Conservation (phyloP, 495 filamentous ascomycete genomes). For the Aspergillus sclerotioniger region DNA sequence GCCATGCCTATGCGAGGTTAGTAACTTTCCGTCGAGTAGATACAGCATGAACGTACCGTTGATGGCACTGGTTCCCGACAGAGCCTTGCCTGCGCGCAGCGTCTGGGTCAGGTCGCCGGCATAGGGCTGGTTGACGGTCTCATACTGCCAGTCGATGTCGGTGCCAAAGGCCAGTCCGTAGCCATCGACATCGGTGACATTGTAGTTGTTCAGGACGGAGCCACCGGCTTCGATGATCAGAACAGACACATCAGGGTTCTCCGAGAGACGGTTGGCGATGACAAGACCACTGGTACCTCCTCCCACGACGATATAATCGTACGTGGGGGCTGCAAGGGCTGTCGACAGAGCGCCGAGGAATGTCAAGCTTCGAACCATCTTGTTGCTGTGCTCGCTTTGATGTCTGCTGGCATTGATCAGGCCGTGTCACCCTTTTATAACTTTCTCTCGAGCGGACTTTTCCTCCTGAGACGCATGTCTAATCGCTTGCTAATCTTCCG, state of each 20-base stretch:
- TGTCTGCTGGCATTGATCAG: not conserved
- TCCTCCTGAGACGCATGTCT: not conserved
- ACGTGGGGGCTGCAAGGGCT: not conserved
- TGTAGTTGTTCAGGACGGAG: constrained; percentile 46
- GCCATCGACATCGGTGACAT: constrained; percentile 43
- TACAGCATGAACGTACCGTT: constrained; percentile 36
- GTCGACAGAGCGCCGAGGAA: not conserved
- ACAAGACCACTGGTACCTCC: not conserved
- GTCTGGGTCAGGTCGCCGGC: constrained; percentile 31
- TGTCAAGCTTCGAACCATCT: not conserved
- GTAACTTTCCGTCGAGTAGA: no score
- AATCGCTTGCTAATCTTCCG: not conserved
- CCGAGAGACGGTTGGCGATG: constrained; percentile 12
- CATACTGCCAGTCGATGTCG: constrained; percentile 52
- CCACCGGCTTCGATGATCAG: constrained; percentile 55
- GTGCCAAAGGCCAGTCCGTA: constrained; percentile 45
- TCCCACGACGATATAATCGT: not conserved
- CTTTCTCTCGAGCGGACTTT: not conserved
- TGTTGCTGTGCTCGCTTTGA: not conserved
- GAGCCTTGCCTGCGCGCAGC: constrained; percentile 47
- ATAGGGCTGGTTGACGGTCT: constrained; percentile 43
- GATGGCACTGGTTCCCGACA: constrained; percentile 53
- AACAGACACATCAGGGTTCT: constrained; percentile 43
- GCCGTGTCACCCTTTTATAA: not conserved
- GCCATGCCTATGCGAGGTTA: constrained; percentile 38